Evolutionary conservation across 306 rosid species (phyloP).

Genomic region (Lablab purpureus): DNA sequence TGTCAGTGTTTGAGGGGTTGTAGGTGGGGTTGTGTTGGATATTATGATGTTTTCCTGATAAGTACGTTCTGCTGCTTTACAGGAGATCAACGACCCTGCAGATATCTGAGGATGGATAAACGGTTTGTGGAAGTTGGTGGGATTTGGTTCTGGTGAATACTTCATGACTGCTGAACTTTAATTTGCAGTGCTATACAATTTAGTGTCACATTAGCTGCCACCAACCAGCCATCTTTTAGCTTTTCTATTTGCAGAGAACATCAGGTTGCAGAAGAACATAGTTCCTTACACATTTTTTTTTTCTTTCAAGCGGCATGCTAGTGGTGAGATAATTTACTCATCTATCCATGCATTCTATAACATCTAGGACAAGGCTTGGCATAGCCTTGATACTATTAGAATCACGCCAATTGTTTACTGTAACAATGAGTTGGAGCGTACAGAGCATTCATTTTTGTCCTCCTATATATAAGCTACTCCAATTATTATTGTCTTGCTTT

Average conservation of each 20-base stretch:
- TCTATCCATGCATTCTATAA: constrained; percentile 2
- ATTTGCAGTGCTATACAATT: constrained; percentile 26
- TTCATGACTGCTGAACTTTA: constrained; percentile 11
- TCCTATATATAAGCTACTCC: not conserved
- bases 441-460: not conserved
- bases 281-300: constrained; percentile 2
- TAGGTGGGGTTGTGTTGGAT: not conserved
- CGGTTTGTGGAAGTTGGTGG: constrained; percentile 30
- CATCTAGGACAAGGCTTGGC: constrained; percentile 35
- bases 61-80: constrained; percentile 36
- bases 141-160: constrained; percentile 30
- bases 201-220: constrained; percentile 34
- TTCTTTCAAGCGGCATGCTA: constrained; percentile 8
- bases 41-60: not conserved
- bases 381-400: constrained; percentile 4
- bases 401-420: constrained; percentile 23
- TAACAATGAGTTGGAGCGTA: constrained; percentile 32
- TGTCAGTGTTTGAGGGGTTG: not conserved
- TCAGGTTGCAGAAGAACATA: constrained; percentile 46
- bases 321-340: constrained; percentile 19
- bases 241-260: constrained; percentile 30
- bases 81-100: constrained; percentile 64
- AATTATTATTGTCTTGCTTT: not conserved
- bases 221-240: constrained; percentile 35
- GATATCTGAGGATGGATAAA: constrained; percentile 46